Evolutionary conservation across 176 grass and related monocot species (phyloP), one percentile per base, ranked within the genome.

Genomic region (Metroxylon sagu): DNA sequence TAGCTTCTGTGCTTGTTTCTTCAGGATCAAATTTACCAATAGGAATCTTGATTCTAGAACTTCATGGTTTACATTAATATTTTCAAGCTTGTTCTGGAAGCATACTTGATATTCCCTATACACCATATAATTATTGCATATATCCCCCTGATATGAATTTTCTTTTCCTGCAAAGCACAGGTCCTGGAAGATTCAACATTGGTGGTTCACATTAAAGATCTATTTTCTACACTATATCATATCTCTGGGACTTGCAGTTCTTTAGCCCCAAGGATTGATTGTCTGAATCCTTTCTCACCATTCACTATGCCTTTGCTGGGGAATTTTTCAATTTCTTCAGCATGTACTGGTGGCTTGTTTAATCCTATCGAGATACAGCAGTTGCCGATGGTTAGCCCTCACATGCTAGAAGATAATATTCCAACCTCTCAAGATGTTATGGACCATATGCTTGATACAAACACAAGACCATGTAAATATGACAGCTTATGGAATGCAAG

Each of bases 151-250:
- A 56, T 56, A 27, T 54, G 50, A 16, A 55, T 59, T 16, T 26
- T 62, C 57, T 68, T 29, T 53, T 50, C 51, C 4, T 50, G 19
- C 35, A 54, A 70, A 29, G 52, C 59, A 71, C 60, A 92, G 88
- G 79, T 86, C 65, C 16, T 48, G 26, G 79, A 86, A 67, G 75
- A 79, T 77, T 70, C 58, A 60, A 50, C 51, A 39, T 65, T 84
- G 26, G 89, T 76, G 62, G 16, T 70, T 76, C 73, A 79, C 28
- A 73, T 93, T 56, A 84, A 77, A 63, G 84, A 81, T 12, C 67
- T 81, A 43, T 87, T 93, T 54, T 73, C 70, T 76, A 57, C 62
- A 49, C 52, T 65, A 67, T 78, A 69, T 51, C 30, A 68, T 67
- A 48, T 58, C 49, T 75, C 49, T 5, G 59, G 48, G 31, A 27